Conservation (phyloP, 176 grass and related monocot genomes). For the Carex kokanica region DNA sequence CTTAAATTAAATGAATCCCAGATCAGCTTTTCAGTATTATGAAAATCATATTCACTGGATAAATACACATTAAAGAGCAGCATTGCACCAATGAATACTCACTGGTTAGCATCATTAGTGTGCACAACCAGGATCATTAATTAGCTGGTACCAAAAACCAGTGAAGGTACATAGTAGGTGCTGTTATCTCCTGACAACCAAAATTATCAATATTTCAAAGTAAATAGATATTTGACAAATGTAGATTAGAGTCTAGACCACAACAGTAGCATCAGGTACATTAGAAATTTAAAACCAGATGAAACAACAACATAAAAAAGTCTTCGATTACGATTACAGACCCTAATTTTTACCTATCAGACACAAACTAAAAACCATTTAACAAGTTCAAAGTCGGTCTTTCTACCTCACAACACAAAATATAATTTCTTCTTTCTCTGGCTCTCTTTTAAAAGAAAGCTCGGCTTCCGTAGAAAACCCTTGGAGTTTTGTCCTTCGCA, state of each 20-base stretch:
- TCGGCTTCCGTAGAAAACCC: slow-evolving; percentile 93
- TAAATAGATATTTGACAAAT: slow-evolving; percentile 5
- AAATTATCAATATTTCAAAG: not conserved
- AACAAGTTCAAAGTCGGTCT: slow-evolving; percentile 15
- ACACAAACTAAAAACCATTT: slow-evolving; percentile 22
- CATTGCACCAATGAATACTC: not conserved
- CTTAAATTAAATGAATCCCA: not conserved
- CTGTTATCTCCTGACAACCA: not conserved
- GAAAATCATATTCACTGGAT: not conserved
- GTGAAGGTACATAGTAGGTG: not conserved
- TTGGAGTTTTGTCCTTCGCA: slow-evolving; percentile 61
- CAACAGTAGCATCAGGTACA: slow-evolving; percentile 25
- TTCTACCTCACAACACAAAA: slow-evolving; percentile 17
- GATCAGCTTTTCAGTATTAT: not conserved
- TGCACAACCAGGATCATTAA: not conserved
- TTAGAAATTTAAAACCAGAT: slow-evolving; percentile 4
- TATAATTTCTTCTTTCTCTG: not conserved
- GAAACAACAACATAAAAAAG: slow-evolving; percentile 17
- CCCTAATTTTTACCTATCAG: slow-evolving; percentile 27
- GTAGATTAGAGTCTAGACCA: slow-evolving; percentile 22
- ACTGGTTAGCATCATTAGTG: not conserved
- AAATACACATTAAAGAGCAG: not conserved
- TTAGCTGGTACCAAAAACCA: not conserved
- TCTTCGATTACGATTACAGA: not conserved
- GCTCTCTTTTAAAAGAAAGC: slow-evolving; percentile 69